Evolutionary conservation across 2,329 filamentous ascomycete genomes (phyloP), one percentile per base, ranked within the genome.

Genomic region (Chrysoporthe puriensis): DNA sequence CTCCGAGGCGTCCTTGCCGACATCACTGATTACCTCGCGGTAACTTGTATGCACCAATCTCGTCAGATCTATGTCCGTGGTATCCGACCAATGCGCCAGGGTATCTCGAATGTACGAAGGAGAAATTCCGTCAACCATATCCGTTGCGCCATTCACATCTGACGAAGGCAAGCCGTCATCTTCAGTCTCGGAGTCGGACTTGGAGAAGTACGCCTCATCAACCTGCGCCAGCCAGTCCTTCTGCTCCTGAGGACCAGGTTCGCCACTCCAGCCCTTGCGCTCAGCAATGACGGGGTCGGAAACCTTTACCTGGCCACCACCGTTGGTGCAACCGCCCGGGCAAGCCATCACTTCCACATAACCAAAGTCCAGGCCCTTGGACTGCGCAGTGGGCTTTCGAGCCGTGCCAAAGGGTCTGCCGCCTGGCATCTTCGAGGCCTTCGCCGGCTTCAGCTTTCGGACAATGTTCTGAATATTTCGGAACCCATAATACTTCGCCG

Each of bases 291-390:
- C 81, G 7, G 91, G 88, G 76, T 98, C 96, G 64, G 93, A 92
- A 36, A 93, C 88, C 76, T 97, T 97, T 76, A 99, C 90, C 81
- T 99, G 96, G 0, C 96, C 96, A 48, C 96, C 96, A 1, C 96
- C 96, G 74, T 99, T 99, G 65, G 96, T 99, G 81, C 96, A 99
- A 3, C 96, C 96, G n/a, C 96, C 96, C 0, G 96, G 96, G 78
- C 96, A 99, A 16, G 96, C 96, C 96, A 99, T 99, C 68, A 99
- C 96, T 80, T 99, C 96, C 40, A 98, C 92, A 79, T 97, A 98
- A n/a, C 91, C 86, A 77, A 94, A 94, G 46, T 97, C 93, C 7
- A 86, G 79, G 5, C 80, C 78, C 21, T 78, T 76, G 21, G 81
- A 74, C 73, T 86, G 86, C 7, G 81, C 86, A 18, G 78, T 81